Base-by-base conservation (phyloP, 2,329 filamentous ascomycete genomes). In the Aspergillus sp. region DNA sequence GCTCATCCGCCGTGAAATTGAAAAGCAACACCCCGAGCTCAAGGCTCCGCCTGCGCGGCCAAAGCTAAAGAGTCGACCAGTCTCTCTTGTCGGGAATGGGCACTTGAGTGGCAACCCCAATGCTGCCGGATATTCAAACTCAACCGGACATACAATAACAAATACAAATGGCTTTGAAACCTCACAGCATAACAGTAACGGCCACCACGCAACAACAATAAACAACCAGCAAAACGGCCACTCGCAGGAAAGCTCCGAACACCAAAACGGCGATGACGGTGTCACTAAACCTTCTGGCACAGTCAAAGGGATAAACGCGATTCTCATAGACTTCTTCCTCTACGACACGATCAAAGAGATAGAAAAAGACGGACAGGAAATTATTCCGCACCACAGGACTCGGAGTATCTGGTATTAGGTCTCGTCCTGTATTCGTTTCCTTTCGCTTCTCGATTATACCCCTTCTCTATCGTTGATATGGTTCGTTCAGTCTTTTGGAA, bases 271-370 rank as follows among this genome's bases (percentile, higher is more conserved):
- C 57, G 45, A 49, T 3, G 61, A 60, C 48, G 50, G 55, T 11
- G 34, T 38, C 17, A 53, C 58, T 17, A 48, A 64, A 23, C 52
- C 46, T 19, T 22, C 49, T 6, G 38, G 53, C 17, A 69, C 31
- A 7, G 45, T 19, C 31, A 34, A 67, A 68, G 79, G 80, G 17
- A 76, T 90, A 65, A 99, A 99, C 74, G 93, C 95, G 28, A 92
- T 98, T 45, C 77, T 99, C 69, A 95, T 99, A 65, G 95, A 99
- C 77, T 99, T 98, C 79, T 97, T 97, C 77, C 81, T 99, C 59
- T 99, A 99, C 74, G 95, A 99, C 79, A 88, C 90, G 19, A 93
- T 95, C 80, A 99, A 98, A 76, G 90, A 92, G 72, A 77, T 91
- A 73, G 94, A 98, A 76, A 81, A 79, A 75, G 82, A 66, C 82